Evolutionary conservation across 805 yeast species (phyloP).

Genomic region (Saitoella complicata): DNA sequence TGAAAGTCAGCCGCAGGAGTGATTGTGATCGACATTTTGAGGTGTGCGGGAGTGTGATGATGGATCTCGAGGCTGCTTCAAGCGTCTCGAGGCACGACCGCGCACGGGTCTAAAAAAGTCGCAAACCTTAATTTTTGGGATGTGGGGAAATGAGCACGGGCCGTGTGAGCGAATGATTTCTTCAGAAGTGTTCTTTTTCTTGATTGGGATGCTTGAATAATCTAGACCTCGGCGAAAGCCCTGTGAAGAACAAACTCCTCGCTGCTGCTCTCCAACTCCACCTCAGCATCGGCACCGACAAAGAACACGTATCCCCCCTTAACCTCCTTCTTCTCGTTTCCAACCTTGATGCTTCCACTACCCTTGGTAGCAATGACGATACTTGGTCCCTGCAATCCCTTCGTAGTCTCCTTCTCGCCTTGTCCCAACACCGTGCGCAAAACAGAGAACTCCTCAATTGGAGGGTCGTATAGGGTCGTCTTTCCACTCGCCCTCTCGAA

Average conservation of each 20-base stretch:
- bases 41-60: too few species aligned
- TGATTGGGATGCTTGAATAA: neutral
- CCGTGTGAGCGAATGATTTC: too few species aligned
- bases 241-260: constrained; percentile 60
- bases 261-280: constrained; percentile 31
- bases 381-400: constrained; percentile 70
- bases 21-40: neutral
- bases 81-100: too few species aligned
- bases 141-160: too few species aligned
- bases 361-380: constrained; percentile 76
- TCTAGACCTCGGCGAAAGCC: constrained; percentile 65
- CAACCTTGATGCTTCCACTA: constrained; percentile 39
- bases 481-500: constrained; percentile 28
- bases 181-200: too few species aligned
- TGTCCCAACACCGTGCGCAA: constrained; percentile 54
- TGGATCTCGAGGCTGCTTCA: too few species aligned
- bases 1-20: constrained; percentile 69
- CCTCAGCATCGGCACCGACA: constrained; percentile 58
- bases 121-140: too few species aligned
- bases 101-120: too few species aligned
- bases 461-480: constrained; percentile 63
- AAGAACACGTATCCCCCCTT: constrained; percentile 69
- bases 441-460: constrained; percentile 93
- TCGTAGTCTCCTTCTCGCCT: constrained; percentile 36
- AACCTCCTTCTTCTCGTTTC: constrained; percentile 27